Conservation (phyloP, 176 grass and related monocot genomes). For the Cocos nucifera region DNA sequence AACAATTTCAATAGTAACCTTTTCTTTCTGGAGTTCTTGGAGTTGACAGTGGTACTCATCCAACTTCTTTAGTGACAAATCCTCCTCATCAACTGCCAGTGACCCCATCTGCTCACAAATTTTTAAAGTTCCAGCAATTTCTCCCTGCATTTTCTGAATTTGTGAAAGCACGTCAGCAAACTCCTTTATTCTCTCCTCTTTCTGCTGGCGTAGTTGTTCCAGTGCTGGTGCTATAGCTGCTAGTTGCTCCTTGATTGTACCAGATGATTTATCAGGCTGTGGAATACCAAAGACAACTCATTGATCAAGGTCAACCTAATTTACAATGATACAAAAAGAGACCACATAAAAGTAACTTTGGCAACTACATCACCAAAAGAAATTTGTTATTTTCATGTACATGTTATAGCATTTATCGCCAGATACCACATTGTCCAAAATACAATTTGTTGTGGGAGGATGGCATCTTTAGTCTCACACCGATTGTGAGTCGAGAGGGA, state of each 20-base stretch:
- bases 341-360: too few species aligned
- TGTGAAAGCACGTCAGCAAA: slow-evolving; percentile 58
- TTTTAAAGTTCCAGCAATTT: slow-evolving; percentile 58
- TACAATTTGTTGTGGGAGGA: too few species aligned
- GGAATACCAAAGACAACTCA: not conserved
- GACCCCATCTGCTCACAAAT: slow-evolving; percentile 25
- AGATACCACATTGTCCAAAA: too few species aligned
- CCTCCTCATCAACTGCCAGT: slow-evolving; percentile 53
- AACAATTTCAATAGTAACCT: slow-evolving; percentile 34
- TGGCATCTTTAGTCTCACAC: too few species aligned
- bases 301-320: too few species aligned
- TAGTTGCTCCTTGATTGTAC: slow-evolving; percentile 86
- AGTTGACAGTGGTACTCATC: slow-evolving; percentile 71
- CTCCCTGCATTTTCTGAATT: slow-evolving; percentile 58
- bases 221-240: slow-evolving; percentile 58
- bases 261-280: slow-evolving; percentile 80
- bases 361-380: too few species aligned
- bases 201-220: slow-evolving; percentile 54
- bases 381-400: too few species aligned
- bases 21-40: slow-evolving; percentile 85
- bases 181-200: slow-evolving; percentile 71
- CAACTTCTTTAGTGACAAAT: slow-evolving; percentile 76
- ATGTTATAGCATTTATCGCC: too few species aligned
- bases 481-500: too few species aligned
- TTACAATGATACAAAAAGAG: too few species aligned